Conservation (phyloP, 2,329 filamentous ascomycete species). For the Xylaria sp. region DNA sequence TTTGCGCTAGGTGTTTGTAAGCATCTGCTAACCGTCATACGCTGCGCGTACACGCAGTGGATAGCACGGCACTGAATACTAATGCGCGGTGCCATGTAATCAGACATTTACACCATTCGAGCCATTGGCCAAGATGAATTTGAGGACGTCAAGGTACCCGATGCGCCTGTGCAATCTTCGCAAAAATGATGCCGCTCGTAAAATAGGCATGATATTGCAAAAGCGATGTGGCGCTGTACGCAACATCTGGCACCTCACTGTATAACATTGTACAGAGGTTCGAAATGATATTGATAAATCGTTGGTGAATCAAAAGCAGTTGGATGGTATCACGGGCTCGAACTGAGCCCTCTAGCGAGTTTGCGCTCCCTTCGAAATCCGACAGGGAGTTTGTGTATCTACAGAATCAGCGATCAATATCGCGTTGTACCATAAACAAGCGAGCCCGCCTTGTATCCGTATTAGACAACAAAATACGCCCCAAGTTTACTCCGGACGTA, state of each 20-base stretch:
- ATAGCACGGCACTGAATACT: slow-evolving; percentile 16
- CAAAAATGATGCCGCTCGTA: slow-evolving; percentile 12
- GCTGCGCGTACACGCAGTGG: neutral
- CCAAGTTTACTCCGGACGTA: slow-evolving; percentile 14
- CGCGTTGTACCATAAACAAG: slow-evolving; percentile 42
- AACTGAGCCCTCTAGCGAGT: slow-evolving; percentile 36
- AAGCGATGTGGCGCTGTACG: neutral
- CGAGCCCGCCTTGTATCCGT: slow-evolving; percentile 34
- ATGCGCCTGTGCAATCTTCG: slow-evolving; percentile 61
- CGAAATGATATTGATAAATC: slow-evolving; percentile 24
- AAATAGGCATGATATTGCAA: neutral
- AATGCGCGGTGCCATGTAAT: slow-evolving; percentile 11
- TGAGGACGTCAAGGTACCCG: slow-evolving; percentile 91
- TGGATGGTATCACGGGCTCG: slow-evolving; percentile 46
- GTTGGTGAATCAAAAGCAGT: slow-evolving; percentile 34
- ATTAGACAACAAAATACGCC: slow-evolving; percentile 32
- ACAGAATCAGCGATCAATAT: slow-evolving; percentile 35
- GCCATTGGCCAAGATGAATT: slow-evolving; percentile 97
- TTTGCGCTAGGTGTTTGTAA: slow-evolving; percentile 89
- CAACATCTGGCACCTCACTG: slow-evolving; percentile 16
- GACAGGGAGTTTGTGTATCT: slow-evolving; percentile 37
- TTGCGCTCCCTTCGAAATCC: slow-evolving; percentile 35
- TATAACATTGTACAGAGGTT: slow-evolving; percentile 9
- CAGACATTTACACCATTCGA: slow-evolving; percentile 74
- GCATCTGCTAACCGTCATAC: slow-evolving; percentile 48